Evolutionary conservation across 805 yeast species (phyloP), one percentile per base, ranked within the genome.

Genomic region (Ogataea minuta): DNA sequence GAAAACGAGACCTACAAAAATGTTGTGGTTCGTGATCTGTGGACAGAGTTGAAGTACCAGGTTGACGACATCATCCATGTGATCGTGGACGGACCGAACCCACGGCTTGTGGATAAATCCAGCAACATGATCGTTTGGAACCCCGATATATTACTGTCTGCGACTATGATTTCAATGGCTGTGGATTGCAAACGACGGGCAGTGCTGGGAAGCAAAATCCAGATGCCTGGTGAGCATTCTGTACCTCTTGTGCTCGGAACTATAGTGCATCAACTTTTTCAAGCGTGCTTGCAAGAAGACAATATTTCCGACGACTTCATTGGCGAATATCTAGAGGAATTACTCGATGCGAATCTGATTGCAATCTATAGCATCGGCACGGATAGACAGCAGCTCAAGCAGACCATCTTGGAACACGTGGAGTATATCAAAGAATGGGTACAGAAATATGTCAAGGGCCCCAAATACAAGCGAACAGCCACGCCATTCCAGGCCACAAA

Each of bases 81-180:
- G 4, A 67, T 84, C 9, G 72, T 81, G 4, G 70, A 60, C 4
- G 29, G 36, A 12, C 44, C 30, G 3, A 61, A 58, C 28, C 70
- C 72, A 1, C 61, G 59, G 13, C 46, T 79, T 3, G 71, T 82
- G 7, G 85, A 81, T 48, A 67, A 70, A 31, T 72, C 73, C 42
- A 62, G 70, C 23, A 79, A 83, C 49, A 57, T 89, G n/a, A 60
- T 90, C 20, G 72, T 91, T 14, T 74, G 93, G 73, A 76, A 84
- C 48, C 99, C 99, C 0, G 98, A 93, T 56, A 63, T 77, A 4
- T 62, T 93, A 9, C 63, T 91, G 0, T 77, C 96, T 0, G 89
- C 96, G 2, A 93, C 98, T 0, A 66, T 81, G 4, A 75, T 89
- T 1, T 82, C 96, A 1, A 84, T 84, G 28, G 81, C 91, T 2